Evolutionary conservation across 2,329 filamentous ascomycete species (phyloP).

Genomic region (Emergomyces africanus): DNA sequence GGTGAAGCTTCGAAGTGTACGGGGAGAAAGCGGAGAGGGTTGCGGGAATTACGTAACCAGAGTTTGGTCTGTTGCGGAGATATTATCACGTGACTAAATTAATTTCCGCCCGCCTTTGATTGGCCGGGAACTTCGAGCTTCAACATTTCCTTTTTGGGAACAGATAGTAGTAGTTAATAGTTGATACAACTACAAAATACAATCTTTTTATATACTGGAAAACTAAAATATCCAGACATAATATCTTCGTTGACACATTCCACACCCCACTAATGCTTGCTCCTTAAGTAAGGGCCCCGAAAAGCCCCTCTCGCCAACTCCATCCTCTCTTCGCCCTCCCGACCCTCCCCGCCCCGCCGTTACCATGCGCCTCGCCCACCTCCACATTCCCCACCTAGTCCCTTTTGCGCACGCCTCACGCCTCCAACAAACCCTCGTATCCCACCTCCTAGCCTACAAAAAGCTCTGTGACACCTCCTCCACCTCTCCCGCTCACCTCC

Average conservation of each 20-base stretch:
- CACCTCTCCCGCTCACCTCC: slow-evolving; percentile 12
- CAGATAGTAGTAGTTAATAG: not conserved
- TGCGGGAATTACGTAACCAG: not conserved
- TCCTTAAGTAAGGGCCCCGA: not conserved
- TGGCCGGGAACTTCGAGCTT: not conserved
- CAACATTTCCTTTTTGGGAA: not conserved
- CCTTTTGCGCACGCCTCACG: slow-evolving; percentile 42
- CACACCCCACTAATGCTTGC: not conserved
- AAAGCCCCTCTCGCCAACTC: not conserved
- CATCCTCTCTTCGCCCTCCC: not conserved
- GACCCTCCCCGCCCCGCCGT: too few relatives aligned
- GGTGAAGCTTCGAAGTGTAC: not conserved
- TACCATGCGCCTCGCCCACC: slow-evolving; percentile 44
- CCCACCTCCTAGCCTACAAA: slow-evolving; percentile 49
- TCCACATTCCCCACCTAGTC: slow-evolving; percentile 43
- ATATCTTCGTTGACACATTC: not conserved
- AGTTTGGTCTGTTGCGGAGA: not conserved
- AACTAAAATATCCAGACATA: not conserved
- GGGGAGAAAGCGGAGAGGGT: not conserved
- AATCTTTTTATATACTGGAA: not conserved
- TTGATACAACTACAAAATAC: not conserved
- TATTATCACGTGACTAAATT: not conserved
- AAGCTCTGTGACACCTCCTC: slow-evolving; percentile 23
- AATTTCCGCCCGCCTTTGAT: not conserved
- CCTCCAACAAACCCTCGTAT: slow-evolving; percentile 46